Evolutionary conservation across 495 filamentous ascomycete genomes (phyloP), one percentile per base, ranked within the genome.

Genomic region (Lophium mytilinum): DNA sequence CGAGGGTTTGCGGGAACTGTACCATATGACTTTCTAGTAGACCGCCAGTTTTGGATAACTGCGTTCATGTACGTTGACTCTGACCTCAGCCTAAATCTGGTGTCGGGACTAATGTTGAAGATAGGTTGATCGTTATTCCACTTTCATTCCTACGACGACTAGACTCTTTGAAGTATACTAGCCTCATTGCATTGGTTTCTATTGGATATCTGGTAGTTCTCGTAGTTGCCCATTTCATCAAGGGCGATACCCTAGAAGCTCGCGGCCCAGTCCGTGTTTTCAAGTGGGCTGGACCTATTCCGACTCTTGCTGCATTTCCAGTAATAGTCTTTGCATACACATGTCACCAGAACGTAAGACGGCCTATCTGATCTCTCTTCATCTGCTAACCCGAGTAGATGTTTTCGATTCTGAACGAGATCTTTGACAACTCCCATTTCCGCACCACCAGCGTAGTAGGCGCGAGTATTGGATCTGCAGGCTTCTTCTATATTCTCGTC

Each of bases 281-380:
- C 57, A 74, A 79, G 51, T 95, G 89, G 83, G 84, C 81, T 21
- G 90, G 93, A 0, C 76, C 86, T 14, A 78, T 95, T 37, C 80
- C 86, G 18, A 82, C 84, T 2, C 78, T 98, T 40, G 86, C 87
- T 61, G 91, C 86, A 60, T 83, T 98, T 56, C 94, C 93, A 0
- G 88, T 98, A 41, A 89, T 96, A 55, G 89, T 98, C 9, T 98
- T 97, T 74, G 93, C 93, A 17, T 98, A 96, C 71, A 98, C 93
- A 4, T 98, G 94, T 67, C 93, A 98, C 71, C 93, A 98, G 63
- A 98, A 98, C 65, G 90, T 95, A 75, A 58, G 81, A 61, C 47
- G 39, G 37, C 39, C 6, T 15, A 39, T 42, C 18, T 54, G 11
- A 15, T 30, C 18, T 10, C 34, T 24, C 18, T 50, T 33, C 11